Percentiles rank a stretch among this genome's conserved stretches.
Conservation (phyloP, 108 stramenopile genomes). For the Nitzschia sp. region DNA sequence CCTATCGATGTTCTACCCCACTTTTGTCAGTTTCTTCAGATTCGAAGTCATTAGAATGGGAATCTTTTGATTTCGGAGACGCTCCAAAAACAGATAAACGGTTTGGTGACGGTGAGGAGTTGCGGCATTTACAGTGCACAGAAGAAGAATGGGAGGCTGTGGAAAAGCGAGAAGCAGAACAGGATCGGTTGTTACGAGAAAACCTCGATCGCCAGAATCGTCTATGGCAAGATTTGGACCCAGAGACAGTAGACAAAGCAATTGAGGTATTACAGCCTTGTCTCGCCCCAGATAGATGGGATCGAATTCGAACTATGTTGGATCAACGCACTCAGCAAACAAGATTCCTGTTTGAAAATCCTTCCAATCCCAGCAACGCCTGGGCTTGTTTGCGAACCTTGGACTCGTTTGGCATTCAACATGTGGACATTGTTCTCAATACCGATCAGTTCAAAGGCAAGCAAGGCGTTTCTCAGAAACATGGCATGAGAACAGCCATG, state of each 20-base stretch:
- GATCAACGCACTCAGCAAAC: constrained; percentile 56
- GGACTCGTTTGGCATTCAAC: constrained; percentile 84
- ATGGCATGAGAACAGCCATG: constrained; percentile 81
- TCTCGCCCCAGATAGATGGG: constrained; percentile 48
- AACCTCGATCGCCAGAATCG: constrained; percentile 9
- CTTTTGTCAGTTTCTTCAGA: too few relatives aligned
- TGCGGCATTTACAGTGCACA: constrained; percentile 12
- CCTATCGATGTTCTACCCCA: too few relatives aligned
- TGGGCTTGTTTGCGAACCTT: constrained; percentile 93
- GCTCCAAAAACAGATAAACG: constrained; percentile 51
- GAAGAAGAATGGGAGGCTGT: constrained; percentile 24
- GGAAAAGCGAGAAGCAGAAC: constrained; percentile 22
- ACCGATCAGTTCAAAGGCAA: constrained; percentile 65
- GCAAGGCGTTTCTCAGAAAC: constrained; percentile 67
- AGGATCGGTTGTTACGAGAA: constrained; percentile 28
- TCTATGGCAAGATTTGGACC: constrained; percentile 30
- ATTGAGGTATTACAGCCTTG: constrained; percentile 44
- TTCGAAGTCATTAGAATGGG: constrained; percentile 36
- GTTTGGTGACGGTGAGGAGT: constrained; percentile 29
- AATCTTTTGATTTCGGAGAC: constrained; percentile 43
- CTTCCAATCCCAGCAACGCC: constrained; percentile 90
- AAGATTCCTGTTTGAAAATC: constrained; percentile 90
- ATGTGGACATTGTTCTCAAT: constrained; percentile 72
- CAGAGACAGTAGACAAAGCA: constrained; percentile 26
- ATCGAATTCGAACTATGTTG: constrained; percentile 64